Evolutionary conservation across 2,329 filamentous ascomycete genomes (phyloP).

Genomic region (Pleomassaria siparia): DNA sequence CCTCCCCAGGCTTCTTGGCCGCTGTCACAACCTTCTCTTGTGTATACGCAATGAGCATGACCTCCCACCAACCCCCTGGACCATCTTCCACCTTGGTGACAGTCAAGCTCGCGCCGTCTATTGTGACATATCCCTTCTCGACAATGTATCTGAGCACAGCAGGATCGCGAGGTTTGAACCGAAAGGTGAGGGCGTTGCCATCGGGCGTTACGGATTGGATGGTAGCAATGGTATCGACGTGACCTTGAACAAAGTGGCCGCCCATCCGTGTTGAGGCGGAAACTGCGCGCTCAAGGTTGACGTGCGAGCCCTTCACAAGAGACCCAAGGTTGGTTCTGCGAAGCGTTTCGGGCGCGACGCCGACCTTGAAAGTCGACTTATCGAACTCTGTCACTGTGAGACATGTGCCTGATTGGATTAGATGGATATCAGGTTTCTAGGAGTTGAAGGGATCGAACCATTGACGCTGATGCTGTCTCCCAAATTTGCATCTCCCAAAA

Average conservation of each 20-base stretch:
- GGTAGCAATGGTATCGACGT: slow-evolving; percentile 86
- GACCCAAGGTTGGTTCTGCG: slow-evolving; percentile 91
- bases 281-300: slow-evolving; percentile 95
- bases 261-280: slow-evolving; percentile 93
- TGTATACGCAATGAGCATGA: slow-evolving; percentile 97
- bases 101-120: slow-evolving; percentile 93
- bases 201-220: slow-evolving; percentile 75
- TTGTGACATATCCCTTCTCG: slow-evolving; percentile 92
- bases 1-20: slow-evolving; percentile 74
- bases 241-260: slow-evolving; percentile 96
- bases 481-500: slow-evolving; percentile 79
- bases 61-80: slow-evolving; percentile 82
- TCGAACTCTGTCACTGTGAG: slow-evolving; percentile 82
- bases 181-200: slow-evolving; percentile 86
- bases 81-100: slow-evolving; percentile 82
- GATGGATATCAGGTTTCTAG: neutral
- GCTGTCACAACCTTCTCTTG: slow-evolving; percentile 88
- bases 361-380: slow-evolving; percentile 74
- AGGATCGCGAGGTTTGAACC: slow-evolving; percentile 71
- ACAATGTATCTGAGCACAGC: slow-evolving; percentile 83
- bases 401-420: slow-evolving; percentile 64
- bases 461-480: slow-evolving; percentile 96
- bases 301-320: slow-evolving; percentile 64
- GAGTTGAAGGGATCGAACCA: slow-evolving; percentile 50
- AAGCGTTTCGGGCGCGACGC: slow-evolving; percentile 92